A percentile compares a stretch with the other conserved stretches of the same genome.
Evolutionary conservation across 108 stramenopile genomes (phyloP).

Genomic region (Pseudonitzschia multiseries): DNA sequence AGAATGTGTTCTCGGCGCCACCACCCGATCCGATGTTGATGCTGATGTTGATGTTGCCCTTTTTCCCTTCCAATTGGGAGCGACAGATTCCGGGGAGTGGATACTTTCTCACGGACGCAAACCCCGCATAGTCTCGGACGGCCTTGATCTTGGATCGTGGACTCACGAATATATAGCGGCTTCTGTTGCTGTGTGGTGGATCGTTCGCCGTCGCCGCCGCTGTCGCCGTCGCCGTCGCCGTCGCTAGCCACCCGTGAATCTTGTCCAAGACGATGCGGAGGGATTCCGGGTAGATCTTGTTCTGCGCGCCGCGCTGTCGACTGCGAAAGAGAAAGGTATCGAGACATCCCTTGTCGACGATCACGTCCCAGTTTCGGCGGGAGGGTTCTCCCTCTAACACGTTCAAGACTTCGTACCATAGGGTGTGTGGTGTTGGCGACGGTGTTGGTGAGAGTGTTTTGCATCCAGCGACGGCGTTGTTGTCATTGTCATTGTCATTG

Average conservation of each 20-base stretch:
- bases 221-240: neutral
- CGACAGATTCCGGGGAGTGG: constrained; percentile 25
- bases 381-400: constrained; percentile 15
- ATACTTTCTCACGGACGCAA: constrained; percentile 46
- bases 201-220: constrained; percentile 28
- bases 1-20: neutral
- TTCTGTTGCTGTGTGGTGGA: too few relatives aligned
- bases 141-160: constrained; percentile 64
- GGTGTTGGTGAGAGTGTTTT: too few relatives aligned
- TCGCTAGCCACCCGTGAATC: constrained; percentile 41
- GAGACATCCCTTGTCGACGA: constrained; percentile 78
- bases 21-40: too few relatives aligned
- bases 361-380: constrained; percentile 42
- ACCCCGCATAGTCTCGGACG: constrained; percentile 66
- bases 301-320: constrained; percentile 51
- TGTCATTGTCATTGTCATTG: constrained; percentile 14
- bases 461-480: neutral
- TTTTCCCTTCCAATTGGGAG: constrained; percentile 2
- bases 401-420: constrained; percentile 51
- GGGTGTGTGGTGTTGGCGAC: too few relatives aligned
- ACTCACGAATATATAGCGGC: constrained; percentile 55
- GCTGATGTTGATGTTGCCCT: neutral
- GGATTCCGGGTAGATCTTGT: constrained; percentile 37
- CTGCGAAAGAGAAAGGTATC: constrained; percentile 84
- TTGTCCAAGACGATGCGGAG: constrained; percentile 58